A percentile compares a stretch with the other conserved stretches of the same genome.
Evolutionary conservation across 225 moss, liverwort and hornwort genomes (phyloP).

Genomic region (Marchantia polymorpha): DNA sequence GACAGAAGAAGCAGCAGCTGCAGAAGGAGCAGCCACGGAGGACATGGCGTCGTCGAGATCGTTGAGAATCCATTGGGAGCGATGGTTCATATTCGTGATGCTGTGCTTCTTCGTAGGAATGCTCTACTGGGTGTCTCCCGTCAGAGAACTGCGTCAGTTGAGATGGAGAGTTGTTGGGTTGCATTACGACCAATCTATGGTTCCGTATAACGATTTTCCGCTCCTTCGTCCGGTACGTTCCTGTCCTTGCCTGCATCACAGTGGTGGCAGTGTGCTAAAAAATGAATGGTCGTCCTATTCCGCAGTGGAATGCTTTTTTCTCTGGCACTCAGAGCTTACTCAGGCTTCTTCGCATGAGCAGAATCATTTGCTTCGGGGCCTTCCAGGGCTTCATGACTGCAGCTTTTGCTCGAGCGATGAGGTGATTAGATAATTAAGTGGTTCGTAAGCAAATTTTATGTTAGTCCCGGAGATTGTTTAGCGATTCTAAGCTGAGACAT

Average conservation of each 20-base stretch:
- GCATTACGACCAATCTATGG: neutral
- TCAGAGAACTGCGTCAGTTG: neutral
- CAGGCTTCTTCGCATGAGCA: neutral
- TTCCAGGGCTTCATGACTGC: too few species aligned
- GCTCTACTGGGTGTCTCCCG: slow-evolving; percentile 12
- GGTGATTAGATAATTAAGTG: neutral
- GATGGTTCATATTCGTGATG: neutral
- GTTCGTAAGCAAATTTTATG: neutral
- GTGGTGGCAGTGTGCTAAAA: neutral
- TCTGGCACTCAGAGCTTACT: neutral
- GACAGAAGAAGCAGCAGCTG: too few species aligned
- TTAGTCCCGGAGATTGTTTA: neutral
- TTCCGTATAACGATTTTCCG: neutral
- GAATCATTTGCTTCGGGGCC: neutral
- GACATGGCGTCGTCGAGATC: neutral
- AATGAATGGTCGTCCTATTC: neutral
- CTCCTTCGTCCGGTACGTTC: slow-evolving; percentile 4
- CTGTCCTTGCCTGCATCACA: neutral
- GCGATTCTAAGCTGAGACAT: neutral
- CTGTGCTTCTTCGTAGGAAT: neutral
- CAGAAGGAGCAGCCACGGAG: neutral
- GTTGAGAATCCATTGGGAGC: neutral
- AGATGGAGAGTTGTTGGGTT: slow-evolving; percentile 8
- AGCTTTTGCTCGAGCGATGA: too few species aligned
- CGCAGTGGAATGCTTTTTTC: neutral